A percentile compares a stretch with the other conserved stretches of the same genome.
These are phyloP conservation scores for Lentinus polychrous DNA, from an alignment of 1,284 basidiomycete species.

Conservation along the genomic window DNA sequence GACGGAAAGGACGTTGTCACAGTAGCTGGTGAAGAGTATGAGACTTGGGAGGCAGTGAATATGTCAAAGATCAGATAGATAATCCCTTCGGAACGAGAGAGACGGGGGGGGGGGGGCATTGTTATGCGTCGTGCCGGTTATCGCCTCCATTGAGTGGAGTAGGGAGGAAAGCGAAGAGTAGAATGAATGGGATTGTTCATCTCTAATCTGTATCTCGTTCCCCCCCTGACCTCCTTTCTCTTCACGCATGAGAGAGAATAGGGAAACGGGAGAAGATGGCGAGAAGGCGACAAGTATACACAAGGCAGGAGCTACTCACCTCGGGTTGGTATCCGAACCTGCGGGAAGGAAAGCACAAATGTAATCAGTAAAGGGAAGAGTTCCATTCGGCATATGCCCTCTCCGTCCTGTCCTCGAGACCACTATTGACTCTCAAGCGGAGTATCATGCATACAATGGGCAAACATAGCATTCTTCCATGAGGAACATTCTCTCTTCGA, in stretches of 20 bases:
- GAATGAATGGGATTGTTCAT: not conserved
- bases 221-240: not conserved
- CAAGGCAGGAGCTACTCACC: conserved; percentile 34
- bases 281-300: not conserved
- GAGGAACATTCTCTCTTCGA: no score
- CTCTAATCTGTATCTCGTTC: not conserved
- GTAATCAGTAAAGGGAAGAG: no score
- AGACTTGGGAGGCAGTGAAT: no score
- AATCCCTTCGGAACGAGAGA: not conserved
- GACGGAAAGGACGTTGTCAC: not conserved
- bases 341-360: conserved; percentile 9
- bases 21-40: not conserved
- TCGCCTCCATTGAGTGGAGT: not conserved
- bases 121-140: not conserved
- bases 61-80: not conserved
- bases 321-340: conserved; percentile 68
- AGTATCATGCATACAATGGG: no score
- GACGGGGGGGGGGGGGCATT: not conserved
- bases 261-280: conserved; percentile 2
- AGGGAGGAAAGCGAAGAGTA: conserved; percentile 7
- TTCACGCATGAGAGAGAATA: conserved; percentile 1
- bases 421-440: no score
- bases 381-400: no score
- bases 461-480: no score
- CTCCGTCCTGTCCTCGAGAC: no score